These are phyloP conservation scores for Obelidium mucronatum DNA, from an alignment of 192 early-diverging fungal species.

Conservation along the genomic window DNA sequence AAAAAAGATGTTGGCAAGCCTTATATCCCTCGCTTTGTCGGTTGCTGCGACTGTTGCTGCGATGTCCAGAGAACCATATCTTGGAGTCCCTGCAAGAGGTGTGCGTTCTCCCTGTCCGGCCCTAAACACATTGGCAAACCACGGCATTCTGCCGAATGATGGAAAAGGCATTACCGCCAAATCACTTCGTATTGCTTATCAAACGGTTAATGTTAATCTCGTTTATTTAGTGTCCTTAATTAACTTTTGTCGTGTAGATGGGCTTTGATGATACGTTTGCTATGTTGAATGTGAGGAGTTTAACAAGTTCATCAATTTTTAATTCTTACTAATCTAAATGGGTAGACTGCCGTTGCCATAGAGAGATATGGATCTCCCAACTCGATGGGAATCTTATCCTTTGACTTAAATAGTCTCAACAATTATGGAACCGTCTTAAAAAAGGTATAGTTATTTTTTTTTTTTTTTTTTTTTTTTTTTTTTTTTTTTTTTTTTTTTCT, in stretches of 20 bases:
- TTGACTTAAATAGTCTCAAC: not conserved
- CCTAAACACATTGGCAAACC: slow-evolving; percentile 1
- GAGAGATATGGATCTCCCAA: not conserved
- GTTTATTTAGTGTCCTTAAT: not conserved
- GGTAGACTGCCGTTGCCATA: no score
- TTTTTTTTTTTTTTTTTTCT: no score
- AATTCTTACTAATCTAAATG: no score
- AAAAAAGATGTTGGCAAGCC: not conserved
- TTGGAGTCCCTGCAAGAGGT: not conserved
- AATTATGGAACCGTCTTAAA: not conserved
- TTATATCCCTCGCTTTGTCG: not conserved
- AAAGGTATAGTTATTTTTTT: not conserved
- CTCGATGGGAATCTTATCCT: not conserved
- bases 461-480: not conserved
- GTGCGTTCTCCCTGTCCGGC: not conserved
- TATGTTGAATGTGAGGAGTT: no score
- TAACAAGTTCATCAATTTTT: no score
- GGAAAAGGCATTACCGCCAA: not conserved
- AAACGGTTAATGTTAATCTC: not conserved
- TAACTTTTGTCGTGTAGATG: no score
- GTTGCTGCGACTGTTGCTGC: not conserved
- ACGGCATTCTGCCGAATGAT: not conserved
- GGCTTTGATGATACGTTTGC: no score
- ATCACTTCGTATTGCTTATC: not conserved
- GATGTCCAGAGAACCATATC: no score